Conservation (phyloP, 257 asterid species). For the Plantago ovata region DNA sequence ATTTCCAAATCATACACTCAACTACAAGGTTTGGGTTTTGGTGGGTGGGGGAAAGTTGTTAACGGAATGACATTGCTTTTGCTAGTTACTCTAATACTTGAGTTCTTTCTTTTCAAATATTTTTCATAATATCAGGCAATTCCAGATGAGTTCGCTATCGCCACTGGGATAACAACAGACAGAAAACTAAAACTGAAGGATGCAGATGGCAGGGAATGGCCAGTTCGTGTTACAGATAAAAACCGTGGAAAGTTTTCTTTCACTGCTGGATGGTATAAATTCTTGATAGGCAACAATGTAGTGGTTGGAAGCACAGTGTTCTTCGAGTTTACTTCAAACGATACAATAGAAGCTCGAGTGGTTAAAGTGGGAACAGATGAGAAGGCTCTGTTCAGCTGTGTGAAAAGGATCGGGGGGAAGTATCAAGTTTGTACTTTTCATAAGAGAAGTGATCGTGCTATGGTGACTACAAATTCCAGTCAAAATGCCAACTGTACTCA, state of each 20-base stretch:
- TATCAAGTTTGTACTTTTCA: background rate
- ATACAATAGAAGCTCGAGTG: background rate
- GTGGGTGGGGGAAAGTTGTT: no score
- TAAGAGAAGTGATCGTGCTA: no score
- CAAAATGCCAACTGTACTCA: background rate
- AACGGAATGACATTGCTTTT: no score
- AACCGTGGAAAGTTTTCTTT: background rate
- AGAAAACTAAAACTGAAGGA: background rate
- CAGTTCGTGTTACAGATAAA: background rate
- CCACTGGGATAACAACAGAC: background rate
- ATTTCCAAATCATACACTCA: no score
- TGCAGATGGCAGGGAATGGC: background rate
- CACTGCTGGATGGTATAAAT: background rate
- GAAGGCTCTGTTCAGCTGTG: background rate
- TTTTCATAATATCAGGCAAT: no score
- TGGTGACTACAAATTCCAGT: no score
- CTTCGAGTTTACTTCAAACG: background rate
- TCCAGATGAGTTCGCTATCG: background rate
- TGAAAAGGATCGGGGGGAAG: background rate
- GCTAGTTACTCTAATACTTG: no score
- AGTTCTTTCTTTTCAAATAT: no score
- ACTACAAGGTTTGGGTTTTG: no score
- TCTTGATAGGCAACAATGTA: background rate
- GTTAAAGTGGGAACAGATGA: background rate
- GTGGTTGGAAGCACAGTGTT: slow-evolving; percentile 1